Evolutionary conservation across 805 yeast genomes (phyloP).

Genomic region (Barnettozyma siamensis): DNA sequence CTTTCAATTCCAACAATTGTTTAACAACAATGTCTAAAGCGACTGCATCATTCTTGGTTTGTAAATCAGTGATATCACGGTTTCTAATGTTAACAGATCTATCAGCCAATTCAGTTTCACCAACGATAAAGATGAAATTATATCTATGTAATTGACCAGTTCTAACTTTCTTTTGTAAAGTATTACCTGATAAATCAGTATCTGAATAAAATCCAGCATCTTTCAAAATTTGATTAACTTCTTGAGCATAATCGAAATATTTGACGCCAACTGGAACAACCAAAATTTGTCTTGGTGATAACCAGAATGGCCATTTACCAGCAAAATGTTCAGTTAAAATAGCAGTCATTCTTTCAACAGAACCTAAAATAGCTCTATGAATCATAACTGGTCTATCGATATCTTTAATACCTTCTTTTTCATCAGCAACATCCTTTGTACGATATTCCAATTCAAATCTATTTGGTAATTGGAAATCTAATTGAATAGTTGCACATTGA

Average conservation of each 20-base stretch:
- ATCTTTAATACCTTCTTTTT: slow-evolving; percentile 40
- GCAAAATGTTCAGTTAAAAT: slow-evolving; percentile 96
- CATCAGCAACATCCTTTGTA: slow-evolving; percentile 50
- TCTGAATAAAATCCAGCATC: slow-evolving; percentile 84
- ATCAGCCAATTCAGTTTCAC: slow-evolving; percentile 83
- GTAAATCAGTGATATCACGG: slow-evolving; percentile 90
- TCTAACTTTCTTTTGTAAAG: slow-evolving; percentile 97
- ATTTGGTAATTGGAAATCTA: slow-evolving; percentile 96
- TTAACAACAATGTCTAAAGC: slow-evolving; percentile 64
- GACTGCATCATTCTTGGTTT: slow-evolving; percentile 85
- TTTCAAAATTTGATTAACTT: slow-evolving; percentile 64
- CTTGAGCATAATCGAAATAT: slow-evolving; percentile 84
- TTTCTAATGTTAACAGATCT: slow-evolving; percentile 90
- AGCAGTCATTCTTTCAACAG: slow-evolving; percentile 99
- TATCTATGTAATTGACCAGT: slow-evolving; percentile 91
- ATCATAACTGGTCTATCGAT: slow-evolving; percentile 94
- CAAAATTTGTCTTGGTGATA: slow-evolving; percentile 96
- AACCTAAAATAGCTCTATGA: slow-evolving; percentile 97
- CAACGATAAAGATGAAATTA: slow-evolving; percentile 95
- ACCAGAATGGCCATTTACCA: slow-evolving; percentile 99
- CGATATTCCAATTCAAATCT: slow-evolving; percentile 89
- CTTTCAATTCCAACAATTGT: slow-evolving; percentile 63
- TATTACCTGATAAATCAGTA: slow-evolving; percentile 90
- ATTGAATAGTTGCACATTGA: slow-evolving; percentile 98
- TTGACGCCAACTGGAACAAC: slow-evolving; percentile 97